Percentiles rank a stretch among this genome's conserved stretches.
These are phyloP conservation scores for Datisca glomerata DNA, from an alignment of 306 rosid genomes.

Conservation along the genomic window DNA sequence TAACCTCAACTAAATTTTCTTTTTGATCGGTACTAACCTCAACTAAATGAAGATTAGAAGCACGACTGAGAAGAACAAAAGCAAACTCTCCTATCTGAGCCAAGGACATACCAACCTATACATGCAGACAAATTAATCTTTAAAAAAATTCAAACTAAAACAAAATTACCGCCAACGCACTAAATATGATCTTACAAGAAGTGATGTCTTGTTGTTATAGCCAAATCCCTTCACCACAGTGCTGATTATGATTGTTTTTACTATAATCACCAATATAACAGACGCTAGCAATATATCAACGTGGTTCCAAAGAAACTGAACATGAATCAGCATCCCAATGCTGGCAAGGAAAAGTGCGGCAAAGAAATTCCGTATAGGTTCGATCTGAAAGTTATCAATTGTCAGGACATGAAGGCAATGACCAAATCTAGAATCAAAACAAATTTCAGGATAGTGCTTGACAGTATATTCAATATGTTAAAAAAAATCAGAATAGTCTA, in stretches of 20 bases:
- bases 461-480: too few species aligned
- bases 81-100: slow-evolving; percentile 98
- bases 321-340: slow-evolving; percentile 98
- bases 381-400: slow-evolving; percentile 56
- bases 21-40: slow-evolving; percentile 87
- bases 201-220: slow-evolving; percentile 75
- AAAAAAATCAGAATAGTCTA: too few species aligned
- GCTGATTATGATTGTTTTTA: slow-evolving; percentile 67
- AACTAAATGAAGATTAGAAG: slow-evolving; percentile 92
- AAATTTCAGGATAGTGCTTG: too few species aligned
- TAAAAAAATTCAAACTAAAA: background rate
- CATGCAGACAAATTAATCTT: slow-evolving; percentile 29
- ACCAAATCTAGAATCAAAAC: too few species aligned
- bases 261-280: slow-evolving; percentile 79
- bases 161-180: too few species aligned
- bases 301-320: slow-evolving; percentile 96
- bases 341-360: slow-evolving; percentile 99
- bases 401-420: too few species aligned
- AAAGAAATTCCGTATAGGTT: slow-evolving; percentile 91
- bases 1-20: too few species aligned
- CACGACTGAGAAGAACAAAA: slow-evolving; percentile 98
- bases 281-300: slow-evolving; percentile 93
- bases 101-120: slow-evolving; percentile 93
- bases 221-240: slow-evolving; percentile 95
- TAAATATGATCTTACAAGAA: slow-evolving; percentile 62